Evolutionary conservation across 208 protist species (phyloP).

Genomic region (Vickermania spadyakhi): DNA sequence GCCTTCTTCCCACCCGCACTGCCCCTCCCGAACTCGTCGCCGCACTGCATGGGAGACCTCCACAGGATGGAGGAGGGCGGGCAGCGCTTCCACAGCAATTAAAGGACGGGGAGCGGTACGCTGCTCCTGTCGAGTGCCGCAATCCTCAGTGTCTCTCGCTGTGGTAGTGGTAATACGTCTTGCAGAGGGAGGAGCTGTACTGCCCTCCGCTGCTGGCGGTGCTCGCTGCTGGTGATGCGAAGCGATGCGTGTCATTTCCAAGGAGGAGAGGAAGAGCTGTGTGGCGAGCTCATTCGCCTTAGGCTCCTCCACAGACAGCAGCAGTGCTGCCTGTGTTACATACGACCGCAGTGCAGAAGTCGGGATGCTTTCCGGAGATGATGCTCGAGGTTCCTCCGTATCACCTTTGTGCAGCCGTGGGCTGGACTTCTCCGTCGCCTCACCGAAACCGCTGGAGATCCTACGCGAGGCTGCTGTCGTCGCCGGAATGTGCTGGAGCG

Average conservation of each 20-base stretch:
- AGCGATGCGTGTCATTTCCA: background rate
- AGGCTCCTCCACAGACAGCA: constrained; percentile 56
- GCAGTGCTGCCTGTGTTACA: constrained; percentile 18
- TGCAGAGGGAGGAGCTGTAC: background rate
- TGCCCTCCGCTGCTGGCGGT: too few species aligned
- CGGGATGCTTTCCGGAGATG: background rate
- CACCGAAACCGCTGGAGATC: too few species aligned
- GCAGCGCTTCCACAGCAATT: constrained; percentile 1
- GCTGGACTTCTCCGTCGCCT: too few species aligned
- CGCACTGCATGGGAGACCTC: constrained; percentile 2
- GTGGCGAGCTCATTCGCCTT: constrained; percentile 39
- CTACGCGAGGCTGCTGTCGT: too few species aligned
- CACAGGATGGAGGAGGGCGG: constrained; percentile 13
- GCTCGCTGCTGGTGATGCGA: background rate
- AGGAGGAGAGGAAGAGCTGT: constrained; percentile 29
- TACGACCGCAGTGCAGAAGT: background rate
- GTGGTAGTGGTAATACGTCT: background rate
- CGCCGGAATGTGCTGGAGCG: too few species aligned
- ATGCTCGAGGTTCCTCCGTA: too few species aligned
- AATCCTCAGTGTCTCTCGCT: too few species aligned
- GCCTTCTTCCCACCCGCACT: constrained; percentile 7
- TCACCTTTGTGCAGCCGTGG: too few species aligned
- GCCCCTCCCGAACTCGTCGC: background rate
- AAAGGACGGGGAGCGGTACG: background rate
- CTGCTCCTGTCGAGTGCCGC: background rate